A percentile compares a stretch with the other conserved stretches of the same genome.
phyloP scores from a whole-genome alignment of 2,329 filamentous ascomycete species.

The Xylariales sp. region DNA sequence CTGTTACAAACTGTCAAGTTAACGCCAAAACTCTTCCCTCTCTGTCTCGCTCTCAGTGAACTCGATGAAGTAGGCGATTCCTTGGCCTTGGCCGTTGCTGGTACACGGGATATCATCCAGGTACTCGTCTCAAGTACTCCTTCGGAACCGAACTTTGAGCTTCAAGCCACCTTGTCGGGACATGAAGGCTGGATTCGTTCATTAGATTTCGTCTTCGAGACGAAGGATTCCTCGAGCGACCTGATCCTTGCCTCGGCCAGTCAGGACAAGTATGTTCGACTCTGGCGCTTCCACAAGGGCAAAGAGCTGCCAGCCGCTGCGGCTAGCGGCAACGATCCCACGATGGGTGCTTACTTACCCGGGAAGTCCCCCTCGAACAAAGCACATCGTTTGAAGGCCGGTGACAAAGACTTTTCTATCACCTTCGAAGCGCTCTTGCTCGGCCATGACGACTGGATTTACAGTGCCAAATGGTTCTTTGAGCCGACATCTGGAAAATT shows the following conservation, averaged over 20 bases:
- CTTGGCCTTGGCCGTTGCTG: conserved; percentile 75
- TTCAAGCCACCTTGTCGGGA: conserved; percentile 74
- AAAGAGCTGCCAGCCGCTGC: conserved; percentile 56
- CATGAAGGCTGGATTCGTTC: conserved; percentile 96
- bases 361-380: conserved; percentile 84
- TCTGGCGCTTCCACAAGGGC: conserved; percentile 82
- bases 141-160: conserved; percentile 50
- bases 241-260: conserved; percentile 86
- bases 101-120: conserved; percentile 79
- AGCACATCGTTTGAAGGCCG: conserved; percentile 68
- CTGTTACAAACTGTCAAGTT: conserved; percentile 68
- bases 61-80: conserved; percentile 49
- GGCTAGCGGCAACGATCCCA: conserved; percentile 50
- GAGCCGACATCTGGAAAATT: conserved; percentile 44
- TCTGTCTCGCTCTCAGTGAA: conserved; percentile 65
- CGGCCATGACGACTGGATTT: conserved; percentile 98
- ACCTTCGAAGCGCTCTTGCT: conserved; percentile 92
- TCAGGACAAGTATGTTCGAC: conserved; percentile 93
- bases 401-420: conserved; percentile 64
- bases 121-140: conserved; percentile 60
- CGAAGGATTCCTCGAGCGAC: conserved; percentile 51
- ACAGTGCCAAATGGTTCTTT: conserved; percentile 73
- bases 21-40: conserved; percentile 74
- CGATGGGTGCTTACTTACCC: conserved; percentile 52
- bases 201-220: conserved; percentile 70